Evolutionary conservation across 2,329 filamentous ascomycete genomes (phyloP).

Genomic region (Ascochyta lentis): DNA sequence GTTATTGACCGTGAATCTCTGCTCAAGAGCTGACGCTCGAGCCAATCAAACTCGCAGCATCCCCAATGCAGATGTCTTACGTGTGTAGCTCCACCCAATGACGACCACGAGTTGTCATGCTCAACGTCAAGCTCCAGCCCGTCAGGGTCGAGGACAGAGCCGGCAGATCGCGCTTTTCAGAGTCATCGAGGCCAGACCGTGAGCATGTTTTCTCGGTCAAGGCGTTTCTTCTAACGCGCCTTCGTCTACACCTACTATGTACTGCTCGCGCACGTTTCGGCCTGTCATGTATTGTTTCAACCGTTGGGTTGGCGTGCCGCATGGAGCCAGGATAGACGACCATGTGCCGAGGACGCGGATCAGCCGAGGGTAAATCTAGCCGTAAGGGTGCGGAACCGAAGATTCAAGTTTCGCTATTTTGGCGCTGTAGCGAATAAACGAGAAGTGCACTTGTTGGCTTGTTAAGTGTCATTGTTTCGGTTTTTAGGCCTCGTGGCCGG

Average conservation of each 20-base stretch:
- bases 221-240: conserved; percentile 7
- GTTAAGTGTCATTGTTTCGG: conserved; percentile 11
- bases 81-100: conserved; percentile 21
- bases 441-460: conserved; percentile 5
- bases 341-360: conserved; percentile 2
- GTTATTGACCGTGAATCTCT: conserved; percentile 9
- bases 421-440: conserved; percentile 13
- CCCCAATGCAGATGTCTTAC: conserved; percentile 10
- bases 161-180: conserved; percentile 1
- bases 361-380: conserved; percentile 3
- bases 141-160: background rate
- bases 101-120: conserved; percentile 10
- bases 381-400: background rate
- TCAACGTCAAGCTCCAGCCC: conserved; percentile 7
- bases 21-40: conserved; percentile 1
- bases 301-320: conserved; percentile 7
- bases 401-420: conserved; percentile 1
- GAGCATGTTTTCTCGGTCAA: conserved; percentile 6
- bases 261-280: conserved; percentile 10
- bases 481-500: conserved; percentile 6
- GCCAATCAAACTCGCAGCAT: conserved; percentile 3
- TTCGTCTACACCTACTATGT: background rate
- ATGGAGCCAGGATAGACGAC: conserved; percentile 11
- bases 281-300: conserved; percentile 17
- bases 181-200: background rate